These are phyloP conservation scores for Aspergillus sp. DNA, from an alignment of 2,329 filamentous ascomycete genomes.

Conservation along the genomic window DNA sequence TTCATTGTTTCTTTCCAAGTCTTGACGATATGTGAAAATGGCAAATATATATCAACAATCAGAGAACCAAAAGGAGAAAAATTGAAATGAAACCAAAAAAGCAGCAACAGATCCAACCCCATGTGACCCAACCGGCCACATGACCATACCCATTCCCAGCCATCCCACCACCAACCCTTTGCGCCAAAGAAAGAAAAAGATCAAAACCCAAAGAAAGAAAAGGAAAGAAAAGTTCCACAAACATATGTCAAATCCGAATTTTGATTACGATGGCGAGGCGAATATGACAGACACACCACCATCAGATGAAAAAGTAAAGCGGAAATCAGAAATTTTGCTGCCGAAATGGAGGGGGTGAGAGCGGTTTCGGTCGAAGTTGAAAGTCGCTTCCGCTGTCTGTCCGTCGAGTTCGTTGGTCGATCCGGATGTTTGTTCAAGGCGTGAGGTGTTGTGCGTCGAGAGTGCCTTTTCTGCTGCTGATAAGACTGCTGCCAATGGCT, in stretches of 20 bases:
- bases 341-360: background rate
- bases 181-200: slow-evolving; percentile 1
- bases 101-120: slow-evolving; percentile 1
- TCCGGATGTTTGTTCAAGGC: background rate
- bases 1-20: background rate
- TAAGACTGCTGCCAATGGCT: background rate
- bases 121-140: background rate
- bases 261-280: background rate
- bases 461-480: background rate
- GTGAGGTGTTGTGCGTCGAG: background rate
- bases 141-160: background rate
- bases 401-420: background rate
- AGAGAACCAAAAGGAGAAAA: background rate
- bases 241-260: slow-evolving; percentile 12
- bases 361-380: slow-evolving; percentile 1
- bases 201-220: slow-evolving; percentile 4
- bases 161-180: slow-evolving; percentile 2
- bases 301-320: background rate
- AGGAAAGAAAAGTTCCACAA: slow-evolving; percentile 21
- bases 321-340: background rate
- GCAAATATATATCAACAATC: slow-evolving; percentile 1
- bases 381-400: background rate
- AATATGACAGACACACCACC: background rate
- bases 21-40: background rate
- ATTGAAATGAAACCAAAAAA: slow-evolving; percentile 4